These are phyloP conservation scores for Protomyces inundatus DNA, from an alignment of 1,139 yeast species.

Conservation along the genomic window DNA sequence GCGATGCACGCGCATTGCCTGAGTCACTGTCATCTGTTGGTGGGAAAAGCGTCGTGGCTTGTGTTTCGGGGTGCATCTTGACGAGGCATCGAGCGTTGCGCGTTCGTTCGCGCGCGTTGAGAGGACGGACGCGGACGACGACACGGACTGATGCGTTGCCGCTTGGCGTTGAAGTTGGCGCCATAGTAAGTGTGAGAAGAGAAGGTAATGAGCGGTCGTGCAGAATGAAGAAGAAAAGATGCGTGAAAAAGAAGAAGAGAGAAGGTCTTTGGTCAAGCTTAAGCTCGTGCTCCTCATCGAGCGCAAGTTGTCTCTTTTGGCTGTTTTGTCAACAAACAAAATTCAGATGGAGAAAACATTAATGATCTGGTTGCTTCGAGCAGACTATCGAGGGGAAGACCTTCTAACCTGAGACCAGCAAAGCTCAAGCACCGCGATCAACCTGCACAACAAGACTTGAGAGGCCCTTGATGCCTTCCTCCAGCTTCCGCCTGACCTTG, in stretches of 20 bases:
- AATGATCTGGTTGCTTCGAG: background rate
- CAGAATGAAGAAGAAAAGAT: background rate
- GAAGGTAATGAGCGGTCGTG: background rate
- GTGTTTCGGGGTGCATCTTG: constrained; percentile 34
- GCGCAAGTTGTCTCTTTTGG: background rate
- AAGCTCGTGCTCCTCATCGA: no score
- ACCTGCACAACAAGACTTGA: constrained; percentile 25
- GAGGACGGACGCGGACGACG: constrained; percentile 41
- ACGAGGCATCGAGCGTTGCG: constrained; percentile 32
- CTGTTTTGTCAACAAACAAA: background rate
- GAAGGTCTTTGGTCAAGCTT: background rate
- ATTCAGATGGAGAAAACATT: background rate
- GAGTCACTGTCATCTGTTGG: constrained; percentile 12
- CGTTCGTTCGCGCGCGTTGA: constrained; percentile 36
- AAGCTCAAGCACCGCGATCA: constrained; percentile 4
- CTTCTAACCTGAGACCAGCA: background rate
- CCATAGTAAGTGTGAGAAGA: background rate
- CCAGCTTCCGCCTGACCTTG: constrained; percentile 35
- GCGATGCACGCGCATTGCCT: constrained; percentile 7
- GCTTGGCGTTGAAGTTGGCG: background rate
- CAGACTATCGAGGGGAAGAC: no score
- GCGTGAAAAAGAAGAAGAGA: background rate
- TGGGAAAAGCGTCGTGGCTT: constrained; percentile 25
- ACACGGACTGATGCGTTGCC: constrained; percentile 36
- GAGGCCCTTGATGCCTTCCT: constrained; percentile 44